Conservation (phyloP, 2,329 filamentous ascomycete species). For the Diaporthe destruens region DNA sequence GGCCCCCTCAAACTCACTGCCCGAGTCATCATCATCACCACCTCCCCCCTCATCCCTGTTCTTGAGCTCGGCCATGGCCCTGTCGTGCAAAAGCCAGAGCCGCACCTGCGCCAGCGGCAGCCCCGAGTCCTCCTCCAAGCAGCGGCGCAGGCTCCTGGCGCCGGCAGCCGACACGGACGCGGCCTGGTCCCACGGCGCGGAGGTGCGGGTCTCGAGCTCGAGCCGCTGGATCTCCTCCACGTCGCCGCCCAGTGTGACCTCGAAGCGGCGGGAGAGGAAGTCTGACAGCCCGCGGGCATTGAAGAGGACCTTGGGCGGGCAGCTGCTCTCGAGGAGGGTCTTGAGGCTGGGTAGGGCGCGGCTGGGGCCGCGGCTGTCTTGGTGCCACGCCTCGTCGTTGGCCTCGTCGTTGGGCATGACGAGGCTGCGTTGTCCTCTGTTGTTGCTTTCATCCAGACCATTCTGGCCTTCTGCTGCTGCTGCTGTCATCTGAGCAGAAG, state of each 20-base stretch:
- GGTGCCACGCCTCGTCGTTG: too few species aligned
- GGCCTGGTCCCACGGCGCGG: too few species aligned
- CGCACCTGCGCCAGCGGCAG: not conserved
- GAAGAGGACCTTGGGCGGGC: not conserved
- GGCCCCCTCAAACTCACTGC: too few species aligned
- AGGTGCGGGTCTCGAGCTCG: not conserved
- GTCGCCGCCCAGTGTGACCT: not conserved
- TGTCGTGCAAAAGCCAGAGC: not conserved
- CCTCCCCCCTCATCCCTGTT: too few species aligned
- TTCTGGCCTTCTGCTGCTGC: too few species aligned
- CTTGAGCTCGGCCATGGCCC: too few species aligned
- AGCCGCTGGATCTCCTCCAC: slow-evolving; percentile 1
- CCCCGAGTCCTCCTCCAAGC: not conserved
- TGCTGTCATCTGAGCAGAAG: not conserved
- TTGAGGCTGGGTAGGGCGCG: not conserved
- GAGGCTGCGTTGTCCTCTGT: too few species aligned
- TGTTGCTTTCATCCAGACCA: not conserved
- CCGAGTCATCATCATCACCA: too few species aligned
- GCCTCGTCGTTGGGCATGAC: too few species aligned
- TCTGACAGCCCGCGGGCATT: not conserved
- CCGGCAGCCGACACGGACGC: too few species aligned
- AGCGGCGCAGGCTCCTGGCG: not conserved
- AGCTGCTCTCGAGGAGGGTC: not conserved
- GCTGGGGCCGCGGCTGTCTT: too few species aligned
- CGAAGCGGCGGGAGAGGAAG: not conserved